Base-by-base conservation (phyloP, 73 alveolate species). In the Blepharisma japonicum region DNA sequence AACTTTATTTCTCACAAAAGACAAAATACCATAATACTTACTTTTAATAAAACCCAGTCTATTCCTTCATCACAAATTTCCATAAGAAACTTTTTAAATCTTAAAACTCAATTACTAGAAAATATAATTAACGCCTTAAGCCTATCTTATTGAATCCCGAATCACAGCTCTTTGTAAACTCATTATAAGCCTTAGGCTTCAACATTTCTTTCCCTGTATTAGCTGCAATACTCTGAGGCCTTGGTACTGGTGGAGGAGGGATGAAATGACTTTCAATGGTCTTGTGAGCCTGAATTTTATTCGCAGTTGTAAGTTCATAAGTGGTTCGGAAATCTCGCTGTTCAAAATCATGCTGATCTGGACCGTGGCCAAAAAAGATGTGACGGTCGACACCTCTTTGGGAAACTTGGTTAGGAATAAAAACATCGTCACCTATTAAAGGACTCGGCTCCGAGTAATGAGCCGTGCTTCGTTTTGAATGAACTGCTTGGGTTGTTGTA, bases 301-400 rank as follows among this genome's bases (percentile, higher is more conserved):
- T 83, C 6, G 56, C 83, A 45, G 46, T 83, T 55, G 67, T 47
- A 61, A 87, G 67, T 14, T 87, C 77, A 67, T 87, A 77, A 8
- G 88, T 76, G 6, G 94, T 82, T 18, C 94, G 87, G 55, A 87
- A 82, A 61, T 87, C 94, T 39, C 90, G 51, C 54, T 87, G 68
- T 55, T 82, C 90, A 72, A 87, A 87, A 27, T 79, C 88, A 38
- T 87, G 90, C 55, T 87, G 89, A 46, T 84, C 79, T 6, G 94
- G 88, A 6, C 94, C 94, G 68, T 87, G 94, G 20, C 94, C 94
- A 50, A 87, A 87, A 81, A 87, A 83, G 14, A 87, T 7, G 68
- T 87, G 94, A 6, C 81, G 20, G 23, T 71, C 21, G 4, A 68
- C 70, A 2, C 94, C 94, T 42, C 51, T 6, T 55, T 87, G 72